A percentile compares a stretch with the other conserved stretches of the same genome.
Evolutionary conservation across 208 protist species (phyloP).

Genomic region (Trypanosoma platydactyli): DNA sequence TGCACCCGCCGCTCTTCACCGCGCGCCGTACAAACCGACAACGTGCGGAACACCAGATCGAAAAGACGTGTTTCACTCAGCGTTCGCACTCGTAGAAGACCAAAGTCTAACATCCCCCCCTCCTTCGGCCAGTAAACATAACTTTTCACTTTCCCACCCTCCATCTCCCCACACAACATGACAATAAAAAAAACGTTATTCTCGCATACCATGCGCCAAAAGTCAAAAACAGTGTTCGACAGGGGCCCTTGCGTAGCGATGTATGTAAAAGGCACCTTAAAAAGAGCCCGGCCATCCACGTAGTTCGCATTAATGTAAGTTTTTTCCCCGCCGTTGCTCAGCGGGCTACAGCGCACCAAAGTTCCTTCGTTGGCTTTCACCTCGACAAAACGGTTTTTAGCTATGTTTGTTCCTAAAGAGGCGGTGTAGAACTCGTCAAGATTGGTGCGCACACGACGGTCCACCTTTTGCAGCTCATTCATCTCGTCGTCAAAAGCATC

Average conservation of each 20-base stretch:
- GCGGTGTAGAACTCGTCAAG: constrained; percentile 74
- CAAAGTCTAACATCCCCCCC: constrained; percentile 46
- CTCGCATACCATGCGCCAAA: constrained; percentile 92
- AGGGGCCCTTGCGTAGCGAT: constrained; percentile 90
- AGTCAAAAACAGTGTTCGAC: constrained; percentile 77
- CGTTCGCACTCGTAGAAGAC: constrained; percentile 44
- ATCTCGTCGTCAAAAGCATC: constrained; percentile 75
- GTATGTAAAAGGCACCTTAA: constrained; percentile 84
- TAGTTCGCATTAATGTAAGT: constrained; percentile 92
- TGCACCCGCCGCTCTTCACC: constrained; percentile 61
- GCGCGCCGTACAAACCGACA: constrained; percentile 44
- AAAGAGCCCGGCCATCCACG: constrained; percentile 59
- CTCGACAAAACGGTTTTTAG: constrained; percentile 77
- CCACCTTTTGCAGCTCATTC: constrained; percentile 43
- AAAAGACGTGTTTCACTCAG: constrained; percentile 41
- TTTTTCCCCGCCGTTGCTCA: constrained; percentile 32
- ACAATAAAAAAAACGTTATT: constrained; percentile 76
- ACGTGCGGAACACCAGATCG: constrained; percentile 53
- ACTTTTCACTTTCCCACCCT: constrained; percentile 76
- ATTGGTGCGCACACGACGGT: constrained; percentile 63
- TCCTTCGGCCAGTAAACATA: constrained; percentile 78
- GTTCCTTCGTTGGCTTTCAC: constrained; percentile 74
- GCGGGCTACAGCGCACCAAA: constrained; percentile 44
- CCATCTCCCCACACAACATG: constrained; percentile 76
- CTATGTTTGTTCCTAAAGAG: constrained; percentile 58